These are phyloP conservation scores for Stevia rebaudiana DNA, from an alignment of 140 eudicot species.

Conservation along the genomic window DNA sequence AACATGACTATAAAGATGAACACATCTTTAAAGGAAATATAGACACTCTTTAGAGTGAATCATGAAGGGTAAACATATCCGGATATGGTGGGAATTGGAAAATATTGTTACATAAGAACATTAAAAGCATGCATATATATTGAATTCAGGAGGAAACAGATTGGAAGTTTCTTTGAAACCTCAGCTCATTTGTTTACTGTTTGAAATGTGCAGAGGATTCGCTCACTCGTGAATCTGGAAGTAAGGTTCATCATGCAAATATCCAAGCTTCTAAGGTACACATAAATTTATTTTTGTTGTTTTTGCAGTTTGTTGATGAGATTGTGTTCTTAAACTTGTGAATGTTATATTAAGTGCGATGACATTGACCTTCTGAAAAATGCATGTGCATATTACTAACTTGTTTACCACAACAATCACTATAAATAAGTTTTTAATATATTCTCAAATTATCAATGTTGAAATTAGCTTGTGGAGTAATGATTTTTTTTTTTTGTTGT, in stretches of 20 bases:
- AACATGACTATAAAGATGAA: neutral
- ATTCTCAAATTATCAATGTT: neutral
- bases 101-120: neutral
- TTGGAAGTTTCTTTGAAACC: neutral
- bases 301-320: neutral
- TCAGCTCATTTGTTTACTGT: neutral
- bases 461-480: neutral
- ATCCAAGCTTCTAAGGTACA: constrained; percentile 68
- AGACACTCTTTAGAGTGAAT: neutral
- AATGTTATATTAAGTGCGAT: neutral
- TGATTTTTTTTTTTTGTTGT: neutral
- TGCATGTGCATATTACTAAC: neutral
- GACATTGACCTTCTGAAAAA: neutral
- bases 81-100: neutral
- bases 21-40: neutral
- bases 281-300: neutral
- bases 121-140: neutral
- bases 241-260: constrained; percentile 64
- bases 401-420: neutral
- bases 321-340: neutral
- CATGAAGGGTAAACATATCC: neutral
- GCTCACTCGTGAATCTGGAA: constrained; percentile 63
- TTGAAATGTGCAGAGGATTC: constrained; percentile 52
- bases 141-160: neutral
- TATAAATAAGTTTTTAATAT: neutral